Base-by-base conservation (phyloP, 2,329 filamentous ascomycete genomes). In the Hypoxylon sp. region DNA sequence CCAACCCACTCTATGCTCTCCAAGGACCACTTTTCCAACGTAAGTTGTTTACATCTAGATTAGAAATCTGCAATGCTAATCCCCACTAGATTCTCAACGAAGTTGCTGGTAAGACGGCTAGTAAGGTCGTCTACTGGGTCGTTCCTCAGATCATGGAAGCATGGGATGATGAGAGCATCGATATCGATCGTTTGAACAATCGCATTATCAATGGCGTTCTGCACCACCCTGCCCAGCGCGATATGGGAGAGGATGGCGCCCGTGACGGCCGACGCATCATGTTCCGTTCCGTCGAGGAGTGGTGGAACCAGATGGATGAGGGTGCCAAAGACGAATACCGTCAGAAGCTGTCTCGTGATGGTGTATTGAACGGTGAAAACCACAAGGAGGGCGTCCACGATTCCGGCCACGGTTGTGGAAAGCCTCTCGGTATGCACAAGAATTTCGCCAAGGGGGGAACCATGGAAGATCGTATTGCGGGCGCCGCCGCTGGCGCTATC, bases 1-100 rank as follows among this genome's bases (percentile, higher is more conserved):
- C 95, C 94, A 0, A 98, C 94, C 1, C 94, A 98, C 82, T 97
- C 93, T 19, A 97, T 97, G 94, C 84, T 98, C 57, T 94, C 93
- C 65, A 98, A 98, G 82, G 94, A 98, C 75, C 94, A 98, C 80
- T 98, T 98, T 79, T 92, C 91, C 70, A 97, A 97, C 76, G 84
- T 91, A 78, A 80, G 84, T 74, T 21, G 4, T 21, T 30, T 9
- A 3, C 34, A 7, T 9, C 28, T 9, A 28, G 11, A 46, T 34
- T 28, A 57, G 1, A 1, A 34, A 6, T 51, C 10, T 36, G n/a
- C 43, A 48, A n/a, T 57, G 34, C 67, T 69, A 59, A 70, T 60
- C 72, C 6, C 9, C 2, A 19, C 2, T 65, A 87, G 83, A 84
- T 94, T 32, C 86, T 98, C 65, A 98, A 98, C 78, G 94, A 97